A percentile compares a stretch with the other conserved stretches of the same genome.
Conservation (phyloP, 1,139 yeast genomes). For the Pichia sp. region DNA sequence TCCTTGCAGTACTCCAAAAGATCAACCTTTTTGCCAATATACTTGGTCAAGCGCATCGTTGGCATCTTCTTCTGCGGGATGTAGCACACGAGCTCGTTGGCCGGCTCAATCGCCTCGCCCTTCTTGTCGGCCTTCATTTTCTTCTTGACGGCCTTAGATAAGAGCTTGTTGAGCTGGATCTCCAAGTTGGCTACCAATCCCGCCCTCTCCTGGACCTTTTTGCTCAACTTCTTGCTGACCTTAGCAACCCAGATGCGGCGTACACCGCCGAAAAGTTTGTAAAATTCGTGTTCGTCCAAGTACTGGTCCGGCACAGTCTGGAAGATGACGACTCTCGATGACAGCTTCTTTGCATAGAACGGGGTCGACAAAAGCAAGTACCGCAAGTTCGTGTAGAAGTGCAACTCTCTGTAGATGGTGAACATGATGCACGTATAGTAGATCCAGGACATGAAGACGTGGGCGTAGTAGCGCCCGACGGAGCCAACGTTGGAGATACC, state of each 20-base stretch:
- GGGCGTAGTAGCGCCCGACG: slow-evolving; percentile 63
- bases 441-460: slow-evolving; percentile 66
- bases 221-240: slow-evolving; percentile 49
- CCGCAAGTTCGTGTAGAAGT: slow-evolving; percentile 61
- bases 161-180: slow-evolving; percentile 49
- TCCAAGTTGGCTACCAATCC: slow-evolving; percentile 56
- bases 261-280: slow-evolving; percentile 57
- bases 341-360: slow-evolving; percentile 58
- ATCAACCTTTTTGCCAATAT: slow-evolving; percentile 54
- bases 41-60: slow-evolving; percentile 45
- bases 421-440: slow-evolving; percentile 57
- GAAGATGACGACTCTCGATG: slow-evolving; percentile 64
- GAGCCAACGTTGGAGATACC: slow-evolving; percentile 60
- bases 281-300: slow-evolving; percentile 48
- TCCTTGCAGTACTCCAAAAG: slow-evolving; percentile 56
- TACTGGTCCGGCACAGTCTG: slow-evolving; percentile 55
- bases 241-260: slow-evolving; percentile 60
- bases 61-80: slow-evolving; percentile 62
- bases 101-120: slow-evolving; percentile 50
- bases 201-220: slow-evolving; percentile 52
- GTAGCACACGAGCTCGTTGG: slow-evolving; percentile 53
- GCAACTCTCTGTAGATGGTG: slow-evolving; percentile 66
- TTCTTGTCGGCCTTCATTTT: slow-evolving; percentile 56
- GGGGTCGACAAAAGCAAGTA: slow-evolving; percentile 69
- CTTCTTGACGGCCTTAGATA: slow-evolving; percentile 53